Evolutionary conservation across 495 filamentous ascomycete species (phyloP).

Genomic region (Platismatia glauca): DNA sequence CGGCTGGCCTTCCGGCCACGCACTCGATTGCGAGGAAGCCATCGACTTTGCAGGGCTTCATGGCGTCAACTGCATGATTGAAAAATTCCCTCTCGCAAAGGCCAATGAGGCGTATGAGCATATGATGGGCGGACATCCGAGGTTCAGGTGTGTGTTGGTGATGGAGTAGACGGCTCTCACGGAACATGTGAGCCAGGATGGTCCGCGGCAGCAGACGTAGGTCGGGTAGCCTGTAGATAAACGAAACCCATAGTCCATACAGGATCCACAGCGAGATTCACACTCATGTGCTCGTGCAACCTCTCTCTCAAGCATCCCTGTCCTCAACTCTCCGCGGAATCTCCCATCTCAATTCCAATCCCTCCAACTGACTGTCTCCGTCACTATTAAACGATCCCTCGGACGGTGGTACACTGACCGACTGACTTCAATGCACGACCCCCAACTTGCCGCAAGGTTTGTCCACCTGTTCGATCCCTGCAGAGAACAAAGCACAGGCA

Average conservation of each 20-base stretch:
- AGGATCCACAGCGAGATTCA: not conserved
- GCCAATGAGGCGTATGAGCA: slow-evolving; percentile 39
- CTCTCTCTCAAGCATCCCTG: too few relatives aligned
- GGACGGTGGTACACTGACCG: too few relatives aligned
- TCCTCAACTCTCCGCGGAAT: too few relatives aligned
- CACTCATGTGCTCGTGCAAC: too few relatives aligned
- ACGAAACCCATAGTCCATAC: not conserved
- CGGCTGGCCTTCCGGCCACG: slow-evolving; percentile 54
- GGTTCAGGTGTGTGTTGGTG: slow-evolving; percentile 38
- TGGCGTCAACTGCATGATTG: slow-evolving; percentile 51
- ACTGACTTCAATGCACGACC: too few relatives aligned
- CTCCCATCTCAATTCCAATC: too few relatives aligned
- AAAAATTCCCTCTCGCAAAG: slow-evolving; percentile 51
- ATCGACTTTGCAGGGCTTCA: slow-evolving; percentile 49
- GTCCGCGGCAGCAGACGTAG: not conserved
- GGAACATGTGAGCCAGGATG: too few relatives aligned
- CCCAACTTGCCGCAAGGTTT: too few relatives aligned
- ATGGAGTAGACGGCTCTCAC: slow-evolving; percentile 28
- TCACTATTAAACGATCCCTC: too few relatives aligned
- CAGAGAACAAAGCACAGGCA: too few relatives aligned
- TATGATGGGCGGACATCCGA: slow-evolving; percentile 36
- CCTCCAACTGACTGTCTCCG: too few relatives aligned
- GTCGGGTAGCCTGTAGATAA: not conserved
- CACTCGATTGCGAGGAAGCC: slow-evolving; percentile 54
- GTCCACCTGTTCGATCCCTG: too few relatives aligned